A percentile compares a stretch with the other conserved stretches of the same genome.
Evolutionary conservation across 495 filamentous ascomycete species (phyloP).

Genomic region (Lophiotrema nucula): DNA sequence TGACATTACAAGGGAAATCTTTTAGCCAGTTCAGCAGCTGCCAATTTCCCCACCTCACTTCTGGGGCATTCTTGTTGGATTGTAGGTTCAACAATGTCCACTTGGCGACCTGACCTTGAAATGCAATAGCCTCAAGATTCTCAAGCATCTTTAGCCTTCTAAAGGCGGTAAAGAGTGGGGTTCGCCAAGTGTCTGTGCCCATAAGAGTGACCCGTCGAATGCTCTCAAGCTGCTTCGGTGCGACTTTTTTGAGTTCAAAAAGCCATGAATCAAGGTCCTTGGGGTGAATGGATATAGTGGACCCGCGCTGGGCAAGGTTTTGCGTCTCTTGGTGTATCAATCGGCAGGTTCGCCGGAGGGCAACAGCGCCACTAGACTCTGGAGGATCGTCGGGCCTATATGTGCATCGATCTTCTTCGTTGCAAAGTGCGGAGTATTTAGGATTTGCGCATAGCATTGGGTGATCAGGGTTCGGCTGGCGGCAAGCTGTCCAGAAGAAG

Average conservation of each 20-base stretch:
- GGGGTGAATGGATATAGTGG: neutral
- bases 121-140: no score
- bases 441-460: constrained; percentile 15
- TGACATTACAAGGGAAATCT: no score
- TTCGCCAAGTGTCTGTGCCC: neutral
- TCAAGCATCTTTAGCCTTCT: no score
- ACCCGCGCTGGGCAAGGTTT: neutral
- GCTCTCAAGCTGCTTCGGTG: neutral
- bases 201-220: constrained; percentile 2
- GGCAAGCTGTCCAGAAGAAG: constrained; percentile 17
- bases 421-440: constrained; percentile 15
- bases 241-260: neutral
- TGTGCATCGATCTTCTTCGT: constrained; percentile 11
- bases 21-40: no score
- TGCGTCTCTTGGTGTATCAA: neutral
- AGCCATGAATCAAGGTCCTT: neutral
- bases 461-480: neutral
- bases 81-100: no score
- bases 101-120: no score
- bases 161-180: no score
- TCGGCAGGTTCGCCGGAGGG: constrained; percentile 5
- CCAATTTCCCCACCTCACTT: no score
- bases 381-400: neutral
- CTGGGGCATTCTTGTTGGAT: no score
- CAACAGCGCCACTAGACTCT: neutral